phyloP scores from a whole-genome alignment of 805 yeast genomes.

The Phaffomyces antillensis region DNA sequence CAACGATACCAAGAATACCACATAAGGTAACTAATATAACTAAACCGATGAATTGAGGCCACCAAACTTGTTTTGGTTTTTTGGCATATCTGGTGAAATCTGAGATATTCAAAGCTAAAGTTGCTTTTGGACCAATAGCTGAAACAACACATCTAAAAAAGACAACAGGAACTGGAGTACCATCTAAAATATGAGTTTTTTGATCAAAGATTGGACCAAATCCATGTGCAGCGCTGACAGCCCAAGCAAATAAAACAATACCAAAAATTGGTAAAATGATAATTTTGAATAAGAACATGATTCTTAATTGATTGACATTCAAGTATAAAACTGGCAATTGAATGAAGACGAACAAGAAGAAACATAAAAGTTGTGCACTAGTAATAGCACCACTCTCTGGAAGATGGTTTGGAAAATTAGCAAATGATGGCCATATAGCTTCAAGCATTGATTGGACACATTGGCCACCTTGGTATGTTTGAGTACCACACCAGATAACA shows the following conservation, averaged over 20 bases:
- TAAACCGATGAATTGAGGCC: conserved; percentile 27
- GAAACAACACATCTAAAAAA: conserved; percentile 24
- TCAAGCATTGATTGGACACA: conserved; percentile 62
- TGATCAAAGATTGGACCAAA: conserved; percentile 22
- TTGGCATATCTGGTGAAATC: conserved; percentile 34
- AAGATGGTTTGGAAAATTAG: conserved; percentile 29
- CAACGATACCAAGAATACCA: conserved; percentile 28
- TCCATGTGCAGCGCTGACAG: conserved; percentile 23
- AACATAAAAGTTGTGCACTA: conserved; percentile 26
- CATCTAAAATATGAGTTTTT: conserved; percentile 17
- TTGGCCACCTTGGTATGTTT: conserved; percentile 66
- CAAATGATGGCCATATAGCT: conserved; percentile 47
- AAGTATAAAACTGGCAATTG: conserved; percentile 29
- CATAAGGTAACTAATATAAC: conserved; percentile 23
- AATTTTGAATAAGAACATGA: conserved; percentile 28
- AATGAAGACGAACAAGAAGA: conserved; percentile 26
- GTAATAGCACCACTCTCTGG: conserved; percentile 20
- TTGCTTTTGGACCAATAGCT: conserved; percentile 30
- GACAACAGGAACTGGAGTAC: conserved; percentile 18
- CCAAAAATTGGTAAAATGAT: conserved; percentile 25
- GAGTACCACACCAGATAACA: conserved; percentile 64
- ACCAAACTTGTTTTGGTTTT: conserved; percentile 23
- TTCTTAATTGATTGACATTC: conserved; percentile 28
- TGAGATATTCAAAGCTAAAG: conserved; percentile 31
- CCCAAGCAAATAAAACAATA: conserved; percentile 28